Conservation (phyloP, 768 basidiomycete genomes). For the Pseudohyphozyma bogoriensis region DNA sequence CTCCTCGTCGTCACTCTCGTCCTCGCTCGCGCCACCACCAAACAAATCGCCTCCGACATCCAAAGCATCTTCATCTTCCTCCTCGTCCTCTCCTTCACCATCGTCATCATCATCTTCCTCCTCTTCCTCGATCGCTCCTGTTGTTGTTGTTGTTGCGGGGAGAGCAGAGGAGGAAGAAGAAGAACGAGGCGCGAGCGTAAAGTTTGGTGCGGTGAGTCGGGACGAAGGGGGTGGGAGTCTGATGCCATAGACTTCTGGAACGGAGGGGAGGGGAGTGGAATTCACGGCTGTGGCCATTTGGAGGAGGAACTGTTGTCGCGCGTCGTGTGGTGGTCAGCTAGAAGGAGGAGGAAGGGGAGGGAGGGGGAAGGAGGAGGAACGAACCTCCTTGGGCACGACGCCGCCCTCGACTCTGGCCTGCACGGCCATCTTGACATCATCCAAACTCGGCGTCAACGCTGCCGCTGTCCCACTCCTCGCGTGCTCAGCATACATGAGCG, state of each 20-base stretch:
- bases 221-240: conserved; percentile 39
- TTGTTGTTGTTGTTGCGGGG: neutral
- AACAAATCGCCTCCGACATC: too few species aligned
- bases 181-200: conserved; percentile 38
- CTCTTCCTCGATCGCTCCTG: conserved; percentile 10
- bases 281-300: conserved; percentile 41
- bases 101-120: conserved; percentile 22
- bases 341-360: neutral
- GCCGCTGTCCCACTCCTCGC: conserved; percentile 33
- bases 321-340: neutral
- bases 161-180: conserved; percentile 3
- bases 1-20: conserved; percentile 22
- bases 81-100: conserved; percentile 35
- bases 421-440: conserved; percentile 42
- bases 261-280: conserved; percentile 39
- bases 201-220: conserved; percentile 41
- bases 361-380: conserved; percentile 3
- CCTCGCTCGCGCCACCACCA: too few species aligned
- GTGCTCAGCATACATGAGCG: conserved; percentile 41
- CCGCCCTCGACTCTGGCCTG: conserved; percentile 39
- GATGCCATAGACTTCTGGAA: conserved; percentile 42
- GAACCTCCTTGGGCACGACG: conserved; percentile 42
- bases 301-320: conserved; percentile 39
- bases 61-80: conserved; percentile 38
- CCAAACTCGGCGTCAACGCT: conserved; percentile 15